Percentiles rank a stretch among this genome's conserved stretches.
These are phyloP conservation scores for Scutellaria minor DNA, from an alignment of 257 asterid species.

Conservation along the genomic window DNA sequence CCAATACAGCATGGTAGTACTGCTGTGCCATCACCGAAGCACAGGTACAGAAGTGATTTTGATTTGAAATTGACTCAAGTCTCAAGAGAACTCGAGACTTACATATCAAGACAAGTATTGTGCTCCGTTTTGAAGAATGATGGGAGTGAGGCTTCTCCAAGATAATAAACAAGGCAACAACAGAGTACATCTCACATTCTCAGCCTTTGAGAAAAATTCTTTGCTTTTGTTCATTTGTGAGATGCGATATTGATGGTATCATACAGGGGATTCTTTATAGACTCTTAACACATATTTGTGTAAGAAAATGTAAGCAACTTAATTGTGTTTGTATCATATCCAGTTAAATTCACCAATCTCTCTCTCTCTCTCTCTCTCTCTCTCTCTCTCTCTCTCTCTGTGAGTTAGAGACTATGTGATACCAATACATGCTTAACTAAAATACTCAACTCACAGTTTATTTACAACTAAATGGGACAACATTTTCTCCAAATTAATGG, in stretches of 20 bases:
- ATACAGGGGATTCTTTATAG: too few relatives aligned
- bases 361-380: too few relatives aligned
- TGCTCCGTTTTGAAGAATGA: constrained; percentile 66
- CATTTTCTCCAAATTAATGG: constrained; percentile 18
- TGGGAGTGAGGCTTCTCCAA: constrained; percentile 58
- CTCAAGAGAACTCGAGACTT: constrained; percentile 80
- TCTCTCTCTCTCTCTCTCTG: too few relatives aligned
- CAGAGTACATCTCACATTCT: constrained; percentile 33
- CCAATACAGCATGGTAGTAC: constrained; percentile 48
- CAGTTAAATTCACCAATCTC: too few relatives aligned
- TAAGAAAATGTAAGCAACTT: not conserved
- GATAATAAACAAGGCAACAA: constrained; percentile 38
- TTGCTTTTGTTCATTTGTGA: constrained; percentile 32
- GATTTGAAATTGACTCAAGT: constrained; percentile 81
- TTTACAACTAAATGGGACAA: constrained; percentile 33
- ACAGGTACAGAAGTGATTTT: constrained; percentile 65
- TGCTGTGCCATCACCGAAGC: constrained; percentile 56
- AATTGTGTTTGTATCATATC: constrained; percentile 31
- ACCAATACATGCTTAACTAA: not conserved
- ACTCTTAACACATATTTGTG: too few relatives aligned
- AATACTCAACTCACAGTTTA: constrained; percentile 1
- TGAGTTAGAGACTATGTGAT: too few relatives aligned
- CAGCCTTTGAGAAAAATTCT: constrained; percentile 52
- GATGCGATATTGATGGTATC: constrained; percentile 32
- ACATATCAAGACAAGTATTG: constrained; percentile 79